Percentiles rank a stretch among this genome's conserved stretches.
Conservation (phyloP, 192 early-diverging fungal genomes). For the Rhizoclosmatium sp. region DNA sequence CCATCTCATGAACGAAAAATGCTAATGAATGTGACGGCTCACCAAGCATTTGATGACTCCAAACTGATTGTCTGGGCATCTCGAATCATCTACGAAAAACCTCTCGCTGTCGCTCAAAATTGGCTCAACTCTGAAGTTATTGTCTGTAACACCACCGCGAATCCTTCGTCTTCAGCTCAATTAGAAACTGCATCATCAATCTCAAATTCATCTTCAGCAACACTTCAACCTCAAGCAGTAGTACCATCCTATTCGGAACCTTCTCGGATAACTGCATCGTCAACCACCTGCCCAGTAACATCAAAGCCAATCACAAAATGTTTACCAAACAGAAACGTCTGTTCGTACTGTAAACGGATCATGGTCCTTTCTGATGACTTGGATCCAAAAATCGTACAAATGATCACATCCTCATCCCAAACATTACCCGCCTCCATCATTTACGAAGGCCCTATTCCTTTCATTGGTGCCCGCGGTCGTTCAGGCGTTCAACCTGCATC, state of each 20-base stretch:
- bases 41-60: slow-evolving; percentile 17
- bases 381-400: background rate
- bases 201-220: background rate
- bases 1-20: slow-evolving; percentile 45
- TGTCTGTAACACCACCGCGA: background rate
- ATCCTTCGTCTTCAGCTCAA: background rate
- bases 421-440: slow-evolving; percentile 18
- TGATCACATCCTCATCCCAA: background rate
- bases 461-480: slow-evolving; percentile 43
- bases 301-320: background rate
- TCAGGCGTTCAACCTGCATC: slow-evolving; percentile 37
- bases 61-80: slow-evolving; percentile 43
- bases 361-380: slow-evolving; percentile 35
- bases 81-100: slow-evolving; percentile 44
- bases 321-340: slow-evolving; percentile 26
- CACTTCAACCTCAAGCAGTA: background rate
- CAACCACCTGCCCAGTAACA: background rate
- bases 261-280: background rate
- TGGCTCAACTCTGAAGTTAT: slow-evolving; percentile 14
- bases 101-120: slow-evolving; percentile 10
- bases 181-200: background rate
- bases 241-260: background rate
- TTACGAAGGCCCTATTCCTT: slow-evolving; percentile 33
- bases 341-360: slow-evolving; percentile 45
- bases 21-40: slow-evolving; percentile 41